phyloP scores from a whole-genome alignment of 1,139 yeast genomes.

The Blastobotrys petasosporus region DNA sequence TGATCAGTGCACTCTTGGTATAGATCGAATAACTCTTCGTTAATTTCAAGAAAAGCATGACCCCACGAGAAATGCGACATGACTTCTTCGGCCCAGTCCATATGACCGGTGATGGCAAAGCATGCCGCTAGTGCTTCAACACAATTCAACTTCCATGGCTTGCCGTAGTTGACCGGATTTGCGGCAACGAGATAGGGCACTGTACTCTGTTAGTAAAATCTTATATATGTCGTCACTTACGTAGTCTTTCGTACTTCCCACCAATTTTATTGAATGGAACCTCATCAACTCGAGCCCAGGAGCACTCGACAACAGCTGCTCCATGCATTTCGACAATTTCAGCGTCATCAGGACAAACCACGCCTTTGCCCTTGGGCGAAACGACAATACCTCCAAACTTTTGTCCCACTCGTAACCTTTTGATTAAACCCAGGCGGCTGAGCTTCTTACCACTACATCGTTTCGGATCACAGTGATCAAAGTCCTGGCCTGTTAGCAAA shows the following conservation, averaged over 20 bases:
- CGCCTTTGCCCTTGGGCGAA: slow-evolving; percentile 85
- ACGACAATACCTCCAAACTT: slow-evolving; percentile 88
- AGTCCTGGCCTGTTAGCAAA: slow-evolving; percentile 44
- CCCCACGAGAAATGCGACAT: slow-evolving; percentile 92
- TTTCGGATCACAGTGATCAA: slow-evolving; percentile 98
- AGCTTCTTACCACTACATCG: slow-evolving; percentile 94
- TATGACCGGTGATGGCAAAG: slow-evolving; percentile 87
- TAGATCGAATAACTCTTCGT: slow-evolving; percentile 65
- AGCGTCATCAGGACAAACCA: slow-evolving; percentile 84
- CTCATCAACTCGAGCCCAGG: slow-evolving; percentile 96
- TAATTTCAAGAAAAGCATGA: slow-evolving; percentile 71
- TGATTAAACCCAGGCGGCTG: slow-evolving; percentile 80
- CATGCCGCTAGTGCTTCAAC: slow-evolving; percentile 98
- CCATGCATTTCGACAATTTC: slow-evolving; percentile 76
- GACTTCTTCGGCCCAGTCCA: slow-evolving; percentile 79
- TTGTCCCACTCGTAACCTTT: slow-evolving; percentile 77
- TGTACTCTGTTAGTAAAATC: neutral
- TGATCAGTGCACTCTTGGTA: slow-evolving; percentile 80
- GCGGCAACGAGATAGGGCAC: slow-evolving; percentile 93
- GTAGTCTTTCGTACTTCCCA: slow-evolving; percentile 76
- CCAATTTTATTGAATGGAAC: slow-evolving; percentile 92
- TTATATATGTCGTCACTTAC: neutral
- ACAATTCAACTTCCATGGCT: slow-evolving; percentile 94
- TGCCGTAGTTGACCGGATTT: slow-evolving; percentile 93
- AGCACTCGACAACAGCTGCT: slow-evolving; percentile 96